These are phyloP conservation scores for Miscanthus sacchariflorus DNA, from an alignment of 202 grass and related monocot species.

Conservation along the genomic window DNA sequence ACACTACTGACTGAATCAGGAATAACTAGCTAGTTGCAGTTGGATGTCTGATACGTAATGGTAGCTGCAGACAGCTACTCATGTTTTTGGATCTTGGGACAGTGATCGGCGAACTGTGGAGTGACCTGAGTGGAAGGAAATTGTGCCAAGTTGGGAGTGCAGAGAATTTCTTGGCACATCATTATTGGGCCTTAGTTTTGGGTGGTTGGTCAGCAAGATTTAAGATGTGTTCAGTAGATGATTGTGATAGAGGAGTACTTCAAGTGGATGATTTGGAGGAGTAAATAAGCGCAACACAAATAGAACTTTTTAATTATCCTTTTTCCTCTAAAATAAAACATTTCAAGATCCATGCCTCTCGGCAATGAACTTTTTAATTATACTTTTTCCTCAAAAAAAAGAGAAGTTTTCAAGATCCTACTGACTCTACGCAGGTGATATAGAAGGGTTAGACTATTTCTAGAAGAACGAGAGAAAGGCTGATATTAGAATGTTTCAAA, in stretches of 20 bases:
- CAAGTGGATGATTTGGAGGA: too few species aligned
- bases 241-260: neutral
- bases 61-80: neutral
- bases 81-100: constrained; percentile 5
- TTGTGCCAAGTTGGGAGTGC: constrained; percentile 10
- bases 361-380: too few species aligned
- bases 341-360: too few species aligned
- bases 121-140: constrained; percentile 41
- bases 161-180: neutral
- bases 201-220: constrained; percentile 6
- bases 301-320: too few species aligned
- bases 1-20: constrained; percentile 17
- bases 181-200: neutral
- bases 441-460: too few species aligned
- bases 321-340: too few species aligned
- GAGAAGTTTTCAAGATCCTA: too few species aligned
- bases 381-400: too few species aligned
- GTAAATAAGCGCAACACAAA: too few species aligned
- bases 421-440: too few species aligned
- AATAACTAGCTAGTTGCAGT: neutral
- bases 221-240: neutral
- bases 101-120: constrained; percentile 31
- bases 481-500: too few species aligned
- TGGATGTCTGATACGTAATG: constrained; percentile 5
- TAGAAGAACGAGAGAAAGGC: too few species aligned